Evolutionary conservation across 495 filamentous ascomycete species (phyloP).

Genomic region (Xylaria grammica): DNA sequence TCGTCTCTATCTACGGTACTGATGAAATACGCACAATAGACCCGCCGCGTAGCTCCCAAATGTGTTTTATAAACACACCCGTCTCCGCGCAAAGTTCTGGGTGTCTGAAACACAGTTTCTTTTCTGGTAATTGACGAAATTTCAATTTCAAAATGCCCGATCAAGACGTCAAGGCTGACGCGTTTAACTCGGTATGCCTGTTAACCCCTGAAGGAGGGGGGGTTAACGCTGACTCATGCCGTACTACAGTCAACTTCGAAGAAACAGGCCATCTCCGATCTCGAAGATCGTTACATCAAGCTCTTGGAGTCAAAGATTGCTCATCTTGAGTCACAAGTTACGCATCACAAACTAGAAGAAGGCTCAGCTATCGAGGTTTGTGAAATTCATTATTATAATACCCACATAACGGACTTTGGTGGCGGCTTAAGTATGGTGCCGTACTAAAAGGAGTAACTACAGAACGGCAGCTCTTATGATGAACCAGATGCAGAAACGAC

Average conservation of each 20-base stretch:
- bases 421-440: neutral
- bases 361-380: neutral
- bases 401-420: neutral
- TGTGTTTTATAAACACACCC: neutral
- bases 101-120: neutral
- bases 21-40: neutral
- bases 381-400: neutral
- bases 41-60: neutral
- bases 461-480: neutral
- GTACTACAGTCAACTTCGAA: neutral
- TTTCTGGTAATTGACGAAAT: neutral
- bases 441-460: constrained; percentile 1
- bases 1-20: neutral
- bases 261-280: neutral
- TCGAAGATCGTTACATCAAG: constrained; percentile 10
- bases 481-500: neutral
- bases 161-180: neutral
- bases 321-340: neutral
- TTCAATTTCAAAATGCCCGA: neutral
- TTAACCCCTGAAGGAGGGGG: neutral
- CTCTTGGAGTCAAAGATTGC: constrained; percentile 4
- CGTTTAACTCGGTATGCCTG: neutral
- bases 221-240: neutral
- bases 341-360: neutral
- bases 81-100: too few relatives aligned